Evolutionary conservation across 331 rosid genomes (phyloP), one percentile per base, ranked within the genome.

Genomic region (Stylosanthes scabra): DNA sequence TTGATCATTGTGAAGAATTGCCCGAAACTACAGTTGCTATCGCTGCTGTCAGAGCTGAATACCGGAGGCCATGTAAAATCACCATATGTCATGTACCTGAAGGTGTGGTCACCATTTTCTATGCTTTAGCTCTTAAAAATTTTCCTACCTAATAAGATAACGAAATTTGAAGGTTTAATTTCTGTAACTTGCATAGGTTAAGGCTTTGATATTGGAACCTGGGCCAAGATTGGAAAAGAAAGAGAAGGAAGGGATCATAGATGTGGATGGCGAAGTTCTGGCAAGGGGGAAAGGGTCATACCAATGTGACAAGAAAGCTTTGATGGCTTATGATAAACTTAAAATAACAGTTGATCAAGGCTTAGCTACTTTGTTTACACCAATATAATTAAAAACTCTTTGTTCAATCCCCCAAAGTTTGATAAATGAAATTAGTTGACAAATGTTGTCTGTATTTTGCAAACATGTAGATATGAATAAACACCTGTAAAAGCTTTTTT

Each of bases 211-310:
- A 59, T 77, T 91, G 88, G 88, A 85, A 68, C 95, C 95, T 15
- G 91, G 97, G 20, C 41, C 68, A 1, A 91, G 28, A 9, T 25
- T 71, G n/a, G 50, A 76, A 15, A 85, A 87, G 31, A 88, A 83
- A 8, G 63, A 68, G 34, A 82, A 41, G 80, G 91, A 77, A 82
- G 97, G 95, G 72, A 87, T 91, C 64, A 84, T 89, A 66, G 96
- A 91, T 71, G 82, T 76, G 31, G 93, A 91, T 71, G 96, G 93
- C 12, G 97, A 89, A 83, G 95, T 89, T 71, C 80, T 91, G 49
- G 96, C 97, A 20, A 85, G 88, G 67, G 95, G 97, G 28, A 79
- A 74, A 78, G 88, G 93, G 57, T 66, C 93, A 25, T 81, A 78
- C 80, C 81, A 80, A 16, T 81, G 85, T 73, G 84, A 83, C 50